Conservation (phyloP, 768 basidiomycete genomes). For the Phylloporus sp. region DNA sequence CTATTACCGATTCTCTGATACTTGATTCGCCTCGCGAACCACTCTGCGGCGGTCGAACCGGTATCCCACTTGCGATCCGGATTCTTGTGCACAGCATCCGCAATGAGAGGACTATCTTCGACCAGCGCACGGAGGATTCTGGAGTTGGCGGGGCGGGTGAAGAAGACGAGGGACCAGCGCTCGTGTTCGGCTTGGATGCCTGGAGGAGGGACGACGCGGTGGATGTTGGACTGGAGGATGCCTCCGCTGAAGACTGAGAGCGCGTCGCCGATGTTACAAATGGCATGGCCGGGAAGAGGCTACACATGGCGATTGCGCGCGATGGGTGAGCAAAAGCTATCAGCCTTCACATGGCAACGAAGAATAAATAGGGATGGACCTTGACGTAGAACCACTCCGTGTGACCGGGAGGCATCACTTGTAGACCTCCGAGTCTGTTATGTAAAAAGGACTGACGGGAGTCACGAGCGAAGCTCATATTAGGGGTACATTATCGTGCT, state of each 20-base stretch:
- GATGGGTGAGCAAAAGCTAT: too few relatives aligned
- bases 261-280: slow-evolving; percentile 62
- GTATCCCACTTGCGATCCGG: slow-evolving; percentile 37
- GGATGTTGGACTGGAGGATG: slow-evolving; percentile 58
- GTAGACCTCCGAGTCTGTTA: slow-evolving; percentile 65
- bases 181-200: slow-evolving; percentile 47
- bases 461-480: not conserved
- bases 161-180: slow-evolving; percentile 67
- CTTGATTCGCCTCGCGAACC: slow-evolving; percentile 39
- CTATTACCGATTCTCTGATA: slow-evolving; percentile 40
- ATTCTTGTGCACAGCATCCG: slow-evolving; percentile 34
- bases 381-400: slow-evolving; percentile 66
- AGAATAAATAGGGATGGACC: slow-evolving; percentile 32
- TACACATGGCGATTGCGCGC: too few relatives aligned
- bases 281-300: slow-evolving; percentile 53
- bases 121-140: slow-evolving; percentile 46
- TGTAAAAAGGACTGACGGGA: slow-evolving; percentile 56
- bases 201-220: slow-evolving; percentile 61
- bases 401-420: slow-evolving; percentile 57
- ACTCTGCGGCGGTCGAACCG: slow-evolving; percentile 35
- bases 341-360: too few relatives aligned
- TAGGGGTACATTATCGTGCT: slow-evolving; percentile 9
- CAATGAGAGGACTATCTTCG: slow-evolving; percentile 48
- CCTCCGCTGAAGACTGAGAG: slow-evolving; percentile 59
- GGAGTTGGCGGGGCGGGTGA: slow-evolving; percentile 56